Evolutionary conservation across 257 asterid species (phyloP), one percentile per base, ranked within the genome.

Genomic region (Haberlea rhodopensis): DNA sequence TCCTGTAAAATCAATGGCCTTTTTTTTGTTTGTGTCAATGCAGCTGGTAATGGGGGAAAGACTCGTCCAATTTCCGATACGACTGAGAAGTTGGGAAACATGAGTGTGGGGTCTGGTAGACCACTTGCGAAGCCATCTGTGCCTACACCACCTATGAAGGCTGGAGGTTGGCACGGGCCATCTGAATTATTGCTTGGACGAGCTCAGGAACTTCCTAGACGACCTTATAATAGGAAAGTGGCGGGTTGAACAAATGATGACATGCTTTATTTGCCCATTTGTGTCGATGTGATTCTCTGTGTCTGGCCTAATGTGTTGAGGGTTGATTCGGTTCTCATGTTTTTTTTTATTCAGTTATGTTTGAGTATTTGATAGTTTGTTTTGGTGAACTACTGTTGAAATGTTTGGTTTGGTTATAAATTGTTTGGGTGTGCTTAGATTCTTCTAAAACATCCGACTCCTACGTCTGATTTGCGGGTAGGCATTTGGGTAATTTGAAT

Each of bases 81-180:
- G 7, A 60, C 85, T 48, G 83, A 81, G 64, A 94, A 86, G 81
- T 53, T 87, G 57, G 77, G 82, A 53, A 82, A 75, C 71, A 60
- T 83, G 90, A 67, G 71, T n/a, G 69, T 87, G 52, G 79, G 86
- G 24, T 68, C 81, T 28, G 75, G 80, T 51, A 80, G 83, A 61
- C 73, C 79, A 10, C 68, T 73, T 34, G 79, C 74, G 60, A 87
- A 75, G 72, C 84, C 69, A 28, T 67, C 67, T 61, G 84, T 75
- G 53, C 90, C 78, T 46, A 81, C 78, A 31, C 79, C 82, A 60
- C 89, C 95, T 6, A 81, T 94, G 99, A 87, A 86, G 78, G 97
- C 96, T 54, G 99, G 99, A 65, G 97, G 99, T 46, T 90, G 94
- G 94, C 91, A 90, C 28, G 82, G 83, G 20, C 87, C 71, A 57